Evolutionary conservation across 805 yeast genomes (phyloP).

Genomic region (Wickerhamomyces bisporus): DNA sequence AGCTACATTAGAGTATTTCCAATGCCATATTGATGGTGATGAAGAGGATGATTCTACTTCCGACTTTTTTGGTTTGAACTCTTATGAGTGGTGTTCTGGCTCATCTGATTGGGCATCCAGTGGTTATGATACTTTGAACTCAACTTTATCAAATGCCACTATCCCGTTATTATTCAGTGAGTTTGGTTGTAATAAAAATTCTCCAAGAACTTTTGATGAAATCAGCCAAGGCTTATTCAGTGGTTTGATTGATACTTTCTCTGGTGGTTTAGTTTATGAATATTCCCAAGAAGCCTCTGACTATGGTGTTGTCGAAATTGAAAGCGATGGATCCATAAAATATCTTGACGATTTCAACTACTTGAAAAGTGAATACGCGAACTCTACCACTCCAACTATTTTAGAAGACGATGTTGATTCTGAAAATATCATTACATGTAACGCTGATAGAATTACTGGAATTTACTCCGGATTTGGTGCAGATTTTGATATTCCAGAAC

Average conservation of each 20-base stretch:
- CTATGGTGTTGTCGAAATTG: conserved; percentile 69
- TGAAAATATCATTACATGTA: conserved; percentile 33
- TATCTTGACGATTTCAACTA: conserved; percentile 46
- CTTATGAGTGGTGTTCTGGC: conserved; percentile 95
- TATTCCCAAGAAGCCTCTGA: conserved; percentile 71
- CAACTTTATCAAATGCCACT: conserved; percentile 52
- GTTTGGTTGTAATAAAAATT: conserved; percentile 73
- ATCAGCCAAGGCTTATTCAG: conserved; percentile 63
- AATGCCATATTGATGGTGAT: conserved; percentile 64
- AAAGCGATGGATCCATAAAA: conserved; percentile 36
- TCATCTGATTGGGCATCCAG: conserved; percentile 56
- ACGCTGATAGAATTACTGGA: conserved; percentile 29
- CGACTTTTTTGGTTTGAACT: conserved; percentile 94
- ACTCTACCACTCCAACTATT: conserved; percentile 33
- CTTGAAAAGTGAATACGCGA: conserved; percentile 37
- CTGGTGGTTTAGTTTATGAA: conserved; percentile 94
- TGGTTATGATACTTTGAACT: conserved; percentile 61
- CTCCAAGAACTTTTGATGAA: conserved; percentile 85
- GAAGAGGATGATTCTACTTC: conserved; percentile 54
- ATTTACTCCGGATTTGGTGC: conserved; percentile 39
- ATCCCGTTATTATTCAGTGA: conserved; percentile 70
- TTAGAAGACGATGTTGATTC: conserved; percentile 31
- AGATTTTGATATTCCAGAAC: conserved; percentile 43
- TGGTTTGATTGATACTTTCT: conserved; percentile 59
- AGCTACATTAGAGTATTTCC: conserved; percentile 73